Evolutionary conservation across 1,284 basidiomycete genomes (phyloP), one percentile per base, ranked within the genome.

Genomic region (Ustilago esculenta): DNA sequence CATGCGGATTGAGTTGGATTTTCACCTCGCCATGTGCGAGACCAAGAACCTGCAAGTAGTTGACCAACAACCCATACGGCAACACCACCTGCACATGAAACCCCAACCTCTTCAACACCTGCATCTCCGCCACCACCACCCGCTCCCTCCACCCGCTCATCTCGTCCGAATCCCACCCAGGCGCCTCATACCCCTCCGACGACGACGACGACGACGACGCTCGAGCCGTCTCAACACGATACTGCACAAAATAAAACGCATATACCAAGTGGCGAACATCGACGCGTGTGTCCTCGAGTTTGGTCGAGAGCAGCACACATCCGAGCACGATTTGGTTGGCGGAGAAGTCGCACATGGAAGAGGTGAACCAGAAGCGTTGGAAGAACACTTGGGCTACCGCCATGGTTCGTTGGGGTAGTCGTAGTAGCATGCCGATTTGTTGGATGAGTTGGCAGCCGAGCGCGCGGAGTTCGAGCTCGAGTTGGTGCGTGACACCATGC

Each of bases 71-170:
- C 21, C 90, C 92, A 78, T 98, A 98, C 0, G 96, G 94, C 35
- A 98, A 84, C 14, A 92, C 90, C 43, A 95, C 92, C 75, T 80
- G 72, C 3, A 82, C 77, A 33, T 82, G 68, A 49, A 83, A 83
- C 5, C 78, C 82, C 12, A 84, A 77, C 3, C 80, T 88, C 84
- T 98, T 98, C 66, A 99, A 86, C 17, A 98, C 87, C 81, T 98
- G 96, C 92, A 98, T 98, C 83, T 99, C 96, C 1, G 90, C 89
- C 14, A 96, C 90, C 20, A 97, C 92, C 40, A 98, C 85, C n/a
- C 5, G 91, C 89, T 75, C 95, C 93, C 78, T 54, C 49, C 6
- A 64, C 27, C 4, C 33, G 42, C 4, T n/a, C 27, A 48, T 24
- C 14, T 56, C 53, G 21, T 24, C 40, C 20, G 53, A 42, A 14